Evolutionary conservation across 768 basidiomycete species (phyloP).

Genomic region (Dentipellis fragilis): DNA sequence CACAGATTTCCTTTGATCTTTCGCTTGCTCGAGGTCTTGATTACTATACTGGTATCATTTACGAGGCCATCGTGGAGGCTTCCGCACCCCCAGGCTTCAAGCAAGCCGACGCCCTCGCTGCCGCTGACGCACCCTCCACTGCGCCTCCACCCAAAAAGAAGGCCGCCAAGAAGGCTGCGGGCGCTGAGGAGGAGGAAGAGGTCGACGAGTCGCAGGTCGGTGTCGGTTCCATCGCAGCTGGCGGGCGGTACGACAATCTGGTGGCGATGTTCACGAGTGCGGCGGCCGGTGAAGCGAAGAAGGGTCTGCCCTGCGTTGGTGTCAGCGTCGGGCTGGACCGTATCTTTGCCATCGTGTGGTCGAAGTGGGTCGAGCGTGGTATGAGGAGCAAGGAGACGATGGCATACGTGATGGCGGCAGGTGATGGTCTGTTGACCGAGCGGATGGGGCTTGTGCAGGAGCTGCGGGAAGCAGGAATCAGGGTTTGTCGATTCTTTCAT

Average conservation of each 20-base stretch:
- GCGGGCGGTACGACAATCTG: slow-evolving; percentile 92
- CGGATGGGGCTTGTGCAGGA: slow-evolving; percentile 72
- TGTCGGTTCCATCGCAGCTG: slow-evolving; percentile 98
- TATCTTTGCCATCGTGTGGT: slow-evolving; percentile 86
- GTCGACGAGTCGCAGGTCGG: slow-evolving; percentile 90
- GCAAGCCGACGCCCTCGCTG: slow-evolving; percentile 31
- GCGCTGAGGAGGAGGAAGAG: slow-evolving; percentile 69
- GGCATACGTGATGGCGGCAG: slow-evolving; percentile 88
- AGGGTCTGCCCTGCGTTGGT: slow-evolving; percentile 79
- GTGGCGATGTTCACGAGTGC: slow-evolving; percentile 87
- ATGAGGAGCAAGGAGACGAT: slow-evolving; percentile 86
- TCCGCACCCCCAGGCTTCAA: slow-evolving; percentile 86
- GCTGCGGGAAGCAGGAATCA: slow-evolving; percentile 79
- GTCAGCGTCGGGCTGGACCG: slow-evolving; percentile 90
- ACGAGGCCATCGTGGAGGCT: slow-evolving; percentile 88
- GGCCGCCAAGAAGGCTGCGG: slow-evolving; percentile 31
- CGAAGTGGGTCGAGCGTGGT: slow-evolving; percentile 71
- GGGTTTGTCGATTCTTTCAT: slow-evolving; percentile 36
- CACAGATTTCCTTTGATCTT: slow-evolving; percentile 88
- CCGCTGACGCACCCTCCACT: slow-evolving; percentile 22
- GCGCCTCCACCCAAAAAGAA: slow-evolving; percentile 29
- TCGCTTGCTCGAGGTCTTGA: slow-evolving; percentile 96
- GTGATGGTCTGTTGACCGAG: slow-evolving; percentile 81
- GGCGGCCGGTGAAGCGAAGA: slow-evolving; percentile 68
- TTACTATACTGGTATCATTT: slow-evolving; percentile 98